These are phyloP conservation scores for Rhodotorula sp. DNA, from an alignment of 1,284 basidiomycete species.

Conservation along the genomic window DNA sequence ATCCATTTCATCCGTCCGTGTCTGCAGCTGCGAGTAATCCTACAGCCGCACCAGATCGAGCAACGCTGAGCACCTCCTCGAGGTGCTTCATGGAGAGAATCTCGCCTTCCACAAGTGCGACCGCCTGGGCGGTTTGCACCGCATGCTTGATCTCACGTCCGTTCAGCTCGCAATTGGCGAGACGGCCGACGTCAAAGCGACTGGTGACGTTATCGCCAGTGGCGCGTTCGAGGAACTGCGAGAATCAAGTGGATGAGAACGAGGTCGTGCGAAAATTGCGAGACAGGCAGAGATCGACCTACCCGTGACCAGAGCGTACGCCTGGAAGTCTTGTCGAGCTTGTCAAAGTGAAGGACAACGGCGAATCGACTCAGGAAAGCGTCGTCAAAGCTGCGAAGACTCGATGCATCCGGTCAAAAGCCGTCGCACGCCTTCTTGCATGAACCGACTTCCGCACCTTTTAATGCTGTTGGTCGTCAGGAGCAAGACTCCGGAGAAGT, in stretches of 20 bases:
- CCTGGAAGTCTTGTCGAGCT: slow-evolving; percentile 25
- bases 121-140: slow-evolving; percentile 35
- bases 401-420: too few relatives aligned
- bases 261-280: neutral
- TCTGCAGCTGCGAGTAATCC: too few relatives aligned
- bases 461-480: slow-evolving; percentile 37
- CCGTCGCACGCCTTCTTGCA: too few relatives aligned
- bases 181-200: slow-evolving; percentile 17
- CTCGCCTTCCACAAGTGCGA: slow-evolving; percentile 23
- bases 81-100: slow-evolving; percentile 16
- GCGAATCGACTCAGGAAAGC: slow-evolving; percentile 40
- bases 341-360: slow-evolving; percentile 34
- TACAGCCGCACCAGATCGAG: neutral
- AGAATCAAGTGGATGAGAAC: neutral
- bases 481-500: slow-evolving; percentile 39
- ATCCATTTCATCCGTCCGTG: too few relatives aligned
- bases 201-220: neutral
- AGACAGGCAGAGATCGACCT: neutral
- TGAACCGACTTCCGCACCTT: neutral
- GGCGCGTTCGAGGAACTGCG: slow-evolving; percentile 13
- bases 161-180: slow-evolving; percentile 24
- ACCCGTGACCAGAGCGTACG: slow-evolving; percentile 27
- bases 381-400: slow-evolving; percentile 32
- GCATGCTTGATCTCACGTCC: slow-evolving; percentile 40
- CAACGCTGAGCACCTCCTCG: slow-evolving; percentile 25